Percentiles rank a stretch among this genome's conserved stretches.
Evolutionary conservation across 2,329 filamentous ascomycete species (phyloP).

Genomic region (Coniochaeta hoffmannii): DNA sequence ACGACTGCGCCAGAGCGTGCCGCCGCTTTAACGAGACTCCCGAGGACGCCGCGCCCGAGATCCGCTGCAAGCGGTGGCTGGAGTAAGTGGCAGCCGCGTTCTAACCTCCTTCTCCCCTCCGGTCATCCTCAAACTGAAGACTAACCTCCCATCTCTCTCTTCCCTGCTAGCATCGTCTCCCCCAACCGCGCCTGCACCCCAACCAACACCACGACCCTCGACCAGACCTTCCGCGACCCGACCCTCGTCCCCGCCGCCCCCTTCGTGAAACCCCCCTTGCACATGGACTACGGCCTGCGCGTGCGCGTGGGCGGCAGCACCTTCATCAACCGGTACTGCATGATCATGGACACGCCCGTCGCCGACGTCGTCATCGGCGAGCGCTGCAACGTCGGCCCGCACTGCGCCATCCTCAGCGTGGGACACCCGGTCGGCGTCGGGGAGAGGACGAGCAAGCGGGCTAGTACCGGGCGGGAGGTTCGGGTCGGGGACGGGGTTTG

Average conservation of each 20-base stretch:
- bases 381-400: constrained; percentile 21
- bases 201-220: constrained; percentile 12
- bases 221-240: constrained; percentile 19
- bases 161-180: constrained; percentile 21
- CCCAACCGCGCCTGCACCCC: constrained; percentile 13
- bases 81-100: too few species aligned
- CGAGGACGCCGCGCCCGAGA: constrained; percentile 19
- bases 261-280: constrained; percentile 23
- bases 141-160: not conserved
- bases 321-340: constrained; percentile 25
- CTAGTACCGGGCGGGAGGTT: constrained; percentile 22
- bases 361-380: constrained; percentile 25
- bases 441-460: constrained; percentile 15
- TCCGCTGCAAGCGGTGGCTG: constrained; percentile 17
- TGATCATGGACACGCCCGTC: constrained; percentile 26
- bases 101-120: too few species aligned
- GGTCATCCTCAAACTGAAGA: not conserved
- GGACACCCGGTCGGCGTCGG: constrained; percentile 17
- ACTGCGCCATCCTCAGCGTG: constrained; percentile 22
- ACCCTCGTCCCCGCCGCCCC: constrained; percentile 17
- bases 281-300: constrained; percentile 24
- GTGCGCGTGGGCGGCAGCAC: constrained; percentile 22
- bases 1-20: constrained; percentile 19
- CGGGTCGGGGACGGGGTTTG: constrained; percentile 30
- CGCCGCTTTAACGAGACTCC: constrained; percentile 20